A percentile compares a stretch with the other conserved stretches of the same genome.
Conservation (phyloP, 2,329 filamentous ascomycete species). For the Metarhizium humberi region DNA sequence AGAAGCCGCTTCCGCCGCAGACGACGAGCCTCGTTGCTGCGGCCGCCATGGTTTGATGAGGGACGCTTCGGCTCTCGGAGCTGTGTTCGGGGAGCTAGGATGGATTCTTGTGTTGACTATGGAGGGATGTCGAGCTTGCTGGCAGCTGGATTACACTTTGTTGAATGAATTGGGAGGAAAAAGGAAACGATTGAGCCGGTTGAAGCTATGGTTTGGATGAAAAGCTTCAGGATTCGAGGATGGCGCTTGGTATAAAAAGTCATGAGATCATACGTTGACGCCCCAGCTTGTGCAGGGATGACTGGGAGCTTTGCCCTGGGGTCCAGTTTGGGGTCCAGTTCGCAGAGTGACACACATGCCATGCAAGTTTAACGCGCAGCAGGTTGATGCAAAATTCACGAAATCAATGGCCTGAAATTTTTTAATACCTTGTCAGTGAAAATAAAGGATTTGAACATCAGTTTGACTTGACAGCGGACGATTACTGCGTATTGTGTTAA, state of each 20-base stretch:
- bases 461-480: too few relatives aligned
- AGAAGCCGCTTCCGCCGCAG: constrained; percentile 86
- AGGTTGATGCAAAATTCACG: too few relatives aligned
- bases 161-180: background rate
- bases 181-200: background rate
- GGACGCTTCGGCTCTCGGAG: constrained; percentile 8
- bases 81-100: background rate
- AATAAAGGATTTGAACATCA: too few relatives aligned
- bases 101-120: background rate
- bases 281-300: background rate
- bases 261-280: constrained; percentile 14
- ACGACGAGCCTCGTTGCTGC: constrained; percentile 71
- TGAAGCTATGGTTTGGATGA: background rate
- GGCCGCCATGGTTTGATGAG: constrained; percentile 35
- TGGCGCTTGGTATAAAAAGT: constrained; percentile 6
- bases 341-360: too few relatives aligned
- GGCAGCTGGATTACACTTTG: background rate
- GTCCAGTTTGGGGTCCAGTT: too few relatives aligned
- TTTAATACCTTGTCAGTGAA: too few relatives aligned
- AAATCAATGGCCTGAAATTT: too few relatives aligned
- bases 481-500: too few relatives aligned
- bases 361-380: too few relatives aligned
- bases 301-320: background rate
- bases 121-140: background rate
- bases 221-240: background rate